Percentiles rank a stretch among this genome's conserved stretches.
Evolutionary conservation across 2,329 filamentous ascomycete species (phyloP).

Genomic region (Tricladium varicosporioides): DNA sequence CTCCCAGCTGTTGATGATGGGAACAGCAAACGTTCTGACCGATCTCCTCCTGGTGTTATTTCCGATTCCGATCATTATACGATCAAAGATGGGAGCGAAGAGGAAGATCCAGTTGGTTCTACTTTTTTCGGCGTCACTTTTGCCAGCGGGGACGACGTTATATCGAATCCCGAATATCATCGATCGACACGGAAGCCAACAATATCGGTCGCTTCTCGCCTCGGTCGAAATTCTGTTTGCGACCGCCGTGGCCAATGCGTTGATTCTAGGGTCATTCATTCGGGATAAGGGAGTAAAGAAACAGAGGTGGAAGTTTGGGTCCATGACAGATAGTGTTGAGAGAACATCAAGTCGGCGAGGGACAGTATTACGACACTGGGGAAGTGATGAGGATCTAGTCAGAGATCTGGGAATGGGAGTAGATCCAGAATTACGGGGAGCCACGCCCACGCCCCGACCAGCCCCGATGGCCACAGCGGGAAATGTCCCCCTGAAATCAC

Average conservation of each 20-base stretch:
- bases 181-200: conserved; percentile 67
- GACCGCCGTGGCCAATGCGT: conserved; percentile 79
- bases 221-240: conserved; percentile 90
- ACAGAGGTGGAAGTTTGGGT: conserved; percentile 69
- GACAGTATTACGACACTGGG: conserved; percentile 65
- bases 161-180: conserved; percentile 83
- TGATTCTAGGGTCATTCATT: conserved; percentile 90
- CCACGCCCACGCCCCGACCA: conserved; percentile 24
- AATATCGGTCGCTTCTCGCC: conserved; percentile 83
- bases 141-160: conserved; percentile 75
- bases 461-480: conserved; percentile 32
- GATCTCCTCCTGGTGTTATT: conserved; percentile 86
- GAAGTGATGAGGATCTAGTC: conserved; percentile 89
- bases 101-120: conserved; percentile 76
- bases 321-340: conserved; percentile 61
- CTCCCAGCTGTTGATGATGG: conserved; percentile 85
- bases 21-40: conserved; percentile 82
- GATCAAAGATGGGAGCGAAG: conserved; percentile 71
- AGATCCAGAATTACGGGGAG: conserved; percentile 48
- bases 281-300: conserved; percentile 90
- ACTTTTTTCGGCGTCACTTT: conserved; percentile 81
- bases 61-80: conserved; percentile 83
- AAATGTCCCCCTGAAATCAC: conserved; percentile 24
- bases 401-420: conserved; percentile 72
- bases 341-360: conserved; percentile 41